Base-by-base conservation (phyloP, 768 basidiomycete genomes). In the Termitomyces sp. region DNA sequence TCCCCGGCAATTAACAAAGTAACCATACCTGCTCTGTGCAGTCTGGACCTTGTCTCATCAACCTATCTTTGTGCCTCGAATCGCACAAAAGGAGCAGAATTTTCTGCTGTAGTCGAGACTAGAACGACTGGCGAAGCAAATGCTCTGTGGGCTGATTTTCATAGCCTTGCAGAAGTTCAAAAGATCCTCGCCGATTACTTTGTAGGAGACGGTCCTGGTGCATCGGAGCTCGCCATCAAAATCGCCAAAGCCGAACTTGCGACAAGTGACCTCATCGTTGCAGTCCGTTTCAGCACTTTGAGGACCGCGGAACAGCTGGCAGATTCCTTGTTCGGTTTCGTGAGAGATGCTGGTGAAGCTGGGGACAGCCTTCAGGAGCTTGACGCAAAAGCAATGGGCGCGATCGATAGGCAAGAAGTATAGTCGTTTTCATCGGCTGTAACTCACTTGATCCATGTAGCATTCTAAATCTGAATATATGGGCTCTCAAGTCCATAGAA, bases 181-280 rank as follows among this genome's bases (percentile, higher is more conserved):
- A 67, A 67, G 30, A 63, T 70, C 38, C 68, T 70, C n/a, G 74
- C 82, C 55, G 78, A 78, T 40, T 67, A 75, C 55, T 64, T 82
- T 45, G 64, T 75, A 6, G 77, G 70, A 31, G 73, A 76, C 50
- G 68, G 73, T 0, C 69, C 71, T 0, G 75, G 78, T 3, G 70
- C 75, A 1, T 74, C 77, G 0, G 71, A 70, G n/a, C 60, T 83
- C n/a, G 75, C 78, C 2, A 65, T 79, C 21, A 74, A 78, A 33
- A 75, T 83, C 55, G 70, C 77, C 60, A 76, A 75, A 64, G 76
- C 81, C 26, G 79, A 83, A 53, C 77, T 83, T 68, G 82, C 80
- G 17, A 80, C 77, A 8, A 69, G 60, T 49, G 81, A 84, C 56
- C 73, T 84, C 30, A 63, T 74, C n/a, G 68, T 74, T 17, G 68